Base-by-base conservation (phyloP, 805 yeast species). In the Clavispora carvajalis region DNA sequence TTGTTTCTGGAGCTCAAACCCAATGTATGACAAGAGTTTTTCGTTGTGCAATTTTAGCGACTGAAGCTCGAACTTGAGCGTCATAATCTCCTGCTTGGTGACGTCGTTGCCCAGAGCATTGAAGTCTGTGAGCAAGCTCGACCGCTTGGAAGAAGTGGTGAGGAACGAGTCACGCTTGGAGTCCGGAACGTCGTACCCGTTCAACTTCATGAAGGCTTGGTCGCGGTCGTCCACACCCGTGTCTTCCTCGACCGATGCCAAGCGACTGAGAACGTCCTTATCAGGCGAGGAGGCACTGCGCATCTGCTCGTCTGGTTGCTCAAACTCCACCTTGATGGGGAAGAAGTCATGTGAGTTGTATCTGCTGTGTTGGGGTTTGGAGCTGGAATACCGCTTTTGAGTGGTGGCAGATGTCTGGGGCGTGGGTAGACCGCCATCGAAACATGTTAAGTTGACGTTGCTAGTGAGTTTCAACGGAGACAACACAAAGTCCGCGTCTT, bases 11-110 rank as follows among this genome's bases (percentile, higher is more conserved):
- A 75, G 59, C 44, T 76, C 71, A 46, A 75, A 77, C 8, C 81
- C 81, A 54, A 77, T 77, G 51, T 75, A 77, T 26, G 80, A 74
- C 41, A 74, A 62, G 26, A 77, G 60, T 51, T 77, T 76, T 41
- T 77, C 82, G 53, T 76, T 76, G 51, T 77, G 80, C 39, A 76
- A 55, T 46, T 71, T 69, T 44, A 77, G 57, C 8, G 80, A 74
- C 52, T 73, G 76, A 37, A 76, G 58, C 54, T 76, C 80, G 53
- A 77, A 77, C 45, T 69, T 68, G 48, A 76, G 61, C 49, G 69
- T 74, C 54, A 69, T 71, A 47, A 75, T 63, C 45, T 76, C 80
- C 50, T 74, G 77, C 25, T 67, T 59, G 18, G 67, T 60, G 36
- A 58, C 47, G 34, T 65, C 69, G 37, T 45, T 43, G 23, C 40